phyloP scores from a whole-genome alignment of 2,329 filamentous ascomycete genomes.

The Monosporascus sp. region DNA sequence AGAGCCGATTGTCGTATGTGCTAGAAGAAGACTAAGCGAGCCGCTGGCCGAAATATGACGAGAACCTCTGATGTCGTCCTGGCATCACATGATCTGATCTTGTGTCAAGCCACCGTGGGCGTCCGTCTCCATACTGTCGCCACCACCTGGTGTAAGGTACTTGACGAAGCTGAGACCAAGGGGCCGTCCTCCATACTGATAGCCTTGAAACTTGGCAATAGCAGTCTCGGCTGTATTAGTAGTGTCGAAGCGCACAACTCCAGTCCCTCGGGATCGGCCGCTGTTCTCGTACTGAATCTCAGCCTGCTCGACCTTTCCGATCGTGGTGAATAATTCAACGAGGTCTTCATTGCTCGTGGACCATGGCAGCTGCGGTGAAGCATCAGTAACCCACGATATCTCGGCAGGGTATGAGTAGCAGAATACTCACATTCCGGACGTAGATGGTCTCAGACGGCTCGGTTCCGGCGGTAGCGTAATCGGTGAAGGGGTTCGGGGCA shows the following conservation, averaged over 20 bases:
- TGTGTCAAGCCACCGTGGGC: conserved; percentile 76
- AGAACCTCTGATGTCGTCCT: background rate
- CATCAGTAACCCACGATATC: conserved; percentile 11
- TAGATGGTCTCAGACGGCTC: conserved; percentile 84
- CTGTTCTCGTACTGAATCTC: conserved; percentile 99
- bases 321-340: conserved; percentile 93
- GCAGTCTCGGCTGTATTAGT: conserved; percentile 83
- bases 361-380: conserved; percentile 73
- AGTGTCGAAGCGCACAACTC: conserved; percentile 90
- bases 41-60: background rate
- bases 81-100: conserved; percentile 86
- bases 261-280: conserved; percentile 87
- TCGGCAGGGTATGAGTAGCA: conserved; percentile 5
- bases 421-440: conserved; percentile 81
- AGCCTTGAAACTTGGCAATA: conserved; percentile 95
- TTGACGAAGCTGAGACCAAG: conserved; percentile 92
- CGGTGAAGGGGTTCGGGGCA: conserved; percentile 86
- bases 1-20: background rate
- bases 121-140: conserved; percentile 78
- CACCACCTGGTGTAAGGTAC: conserved; percentile 67
- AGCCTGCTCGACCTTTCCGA: conserved; percentile 96
- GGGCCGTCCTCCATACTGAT: conserved; percentile 93
- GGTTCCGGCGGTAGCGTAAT: conserved; percentile 80
- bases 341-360: conserved; percentile 98
- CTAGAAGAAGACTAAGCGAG: background rate